Evolutionary conservation across 768 basidiomycete genomes (phyloP), one percentile per base, ranked within the genome.

Genomic region (Serendipita sp.): DNA sequence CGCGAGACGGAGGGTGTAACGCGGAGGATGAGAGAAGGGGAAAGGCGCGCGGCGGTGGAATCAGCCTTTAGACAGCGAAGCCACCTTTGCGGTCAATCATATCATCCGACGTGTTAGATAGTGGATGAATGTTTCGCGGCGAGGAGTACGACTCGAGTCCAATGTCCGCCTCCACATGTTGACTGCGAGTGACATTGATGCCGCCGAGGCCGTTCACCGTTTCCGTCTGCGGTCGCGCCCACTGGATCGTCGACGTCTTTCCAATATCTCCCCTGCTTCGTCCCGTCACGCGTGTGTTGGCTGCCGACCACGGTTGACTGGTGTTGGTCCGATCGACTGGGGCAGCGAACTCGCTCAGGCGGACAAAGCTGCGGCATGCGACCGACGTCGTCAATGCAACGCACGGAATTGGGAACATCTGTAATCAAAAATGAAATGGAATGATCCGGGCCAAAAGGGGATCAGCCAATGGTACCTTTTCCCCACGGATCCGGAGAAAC

Each of bases 281-380:
- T 7, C 53, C 53, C 26, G 53, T 58, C 26, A 58, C 53, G 11
- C 53, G 11, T 11, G 53, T 58, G 24, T 34, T 34, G 53, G 26
- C 53, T 4, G 17, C 30, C 9, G 53, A 58, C 53, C 53, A 58
- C 11, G 53, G 53, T 28, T 58, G 24, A 31, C 53, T 58, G 26
- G 3, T 28, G 53, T 58, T 58, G 53, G 17, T 58, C 11, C 53
- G 20, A 26, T 58, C 53, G 11, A 31, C 26, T 13, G 53, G 53
- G 3, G 53, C 20, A n/a, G 53, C 53, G 30, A 58, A 58, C 33
- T 58, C 53, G 53, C 53, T 58, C 26, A 66, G 65, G 16, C 64
- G 60, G 62, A 66, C 66, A 38, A 66, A 66, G 62, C 64, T 50
- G 13, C 66, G 64, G 65, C 66, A 66, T 31, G 66, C 66, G 65